phyloP scores from a whole-genome alignment of 1,284 basidiomycete species.

The Austroboletus niveus region DNA sequence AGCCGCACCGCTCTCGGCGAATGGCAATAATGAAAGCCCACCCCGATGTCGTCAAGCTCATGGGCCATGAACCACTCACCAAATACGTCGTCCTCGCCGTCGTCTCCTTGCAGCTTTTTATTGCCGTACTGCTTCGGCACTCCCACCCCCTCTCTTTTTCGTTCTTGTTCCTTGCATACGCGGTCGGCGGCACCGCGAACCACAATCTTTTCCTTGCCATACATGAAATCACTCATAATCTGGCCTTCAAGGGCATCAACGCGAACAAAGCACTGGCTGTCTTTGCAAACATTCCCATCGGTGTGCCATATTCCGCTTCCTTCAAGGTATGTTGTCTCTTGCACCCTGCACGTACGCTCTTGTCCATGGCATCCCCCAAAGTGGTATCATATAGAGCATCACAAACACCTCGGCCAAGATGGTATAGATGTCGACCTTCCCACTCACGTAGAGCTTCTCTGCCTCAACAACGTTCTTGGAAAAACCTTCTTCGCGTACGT shows the following conservation, averaged over 20 bases:
- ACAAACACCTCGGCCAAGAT: constrained; percentile 94
- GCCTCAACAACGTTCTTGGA: constrained; percentile 92
- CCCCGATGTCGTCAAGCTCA: constrained; percentile 91
- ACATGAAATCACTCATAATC: constrained; percentile 98
- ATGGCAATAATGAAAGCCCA: constrained; percentile 92
- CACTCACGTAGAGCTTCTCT: constrained; percentile 79
- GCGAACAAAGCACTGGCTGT: constrained; percentile 89
- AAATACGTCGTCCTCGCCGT: constrained; percentile 85
- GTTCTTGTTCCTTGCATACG: constrained; percentile 82
- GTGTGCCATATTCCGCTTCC: constrained; percentile 91
- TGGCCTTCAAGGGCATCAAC: constrained; percentile 84
- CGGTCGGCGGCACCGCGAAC: constrained; percentile 91
- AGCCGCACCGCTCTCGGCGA: constrained; percentile 88
- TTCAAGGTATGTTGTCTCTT: constrained; percentile 72
- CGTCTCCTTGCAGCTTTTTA: constrained; percentile 70
- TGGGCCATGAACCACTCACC: constrained; percentile 92
- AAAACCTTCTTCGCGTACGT: constrained; percentile 95
- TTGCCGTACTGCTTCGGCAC: constrained; percentile 66
- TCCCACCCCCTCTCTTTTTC: constrained; percentile 65
- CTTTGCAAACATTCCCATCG: constrained; percentile 90
- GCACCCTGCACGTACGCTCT: neutral
- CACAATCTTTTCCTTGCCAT: constrained; percentile 98
- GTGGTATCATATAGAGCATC: constrained; percentile 93
- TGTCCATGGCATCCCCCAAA: constrained; percentile 27
- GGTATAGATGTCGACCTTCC: constrained; percentile 96